A percentile compares a stretch with the other conserved stretches of the same genome.
phyloP scores from a whole-genome alignment of 2,329 filamentous ascomycete genomes.

The Epichloe gansuensis region DNA sequence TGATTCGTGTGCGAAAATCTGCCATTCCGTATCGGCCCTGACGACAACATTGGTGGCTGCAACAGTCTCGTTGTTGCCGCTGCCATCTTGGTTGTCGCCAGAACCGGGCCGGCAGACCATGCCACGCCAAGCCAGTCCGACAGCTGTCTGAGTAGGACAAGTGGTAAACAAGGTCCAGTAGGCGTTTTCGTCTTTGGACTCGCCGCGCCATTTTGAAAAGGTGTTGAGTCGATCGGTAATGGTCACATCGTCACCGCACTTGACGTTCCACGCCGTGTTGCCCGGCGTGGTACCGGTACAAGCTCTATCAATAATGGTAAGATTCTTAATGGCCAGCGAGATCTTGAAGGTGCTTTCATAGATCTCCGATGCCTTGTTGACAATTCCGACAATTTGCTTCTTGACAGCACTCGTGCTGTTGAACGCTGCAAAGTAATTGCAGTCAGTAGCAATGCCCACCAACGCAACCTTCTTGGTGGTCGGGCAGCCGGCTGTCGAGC shows the following conservation, averaged over 20 bases:
- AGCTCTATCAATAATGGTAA: constrained; percentile 61
- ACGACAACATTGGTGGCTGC: constrained; percentile 84
- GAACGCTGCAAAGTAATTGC: constrained; percentile 68
- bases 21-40: constrained; percentile 74
- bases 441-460: constrained; percentile 86
- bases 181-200: constrained; percentile 65
- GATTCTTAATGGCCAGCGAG: constrained; percentile 74
- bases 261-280: constrained; percentile 72
- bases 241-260: constrained; percentile 47
- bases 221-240: constrained; percentile 72
- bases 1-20: constrained; percentile 87
- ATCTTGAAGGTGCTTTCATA: constrained; percentile 94
- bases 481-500: constrained; percentile 72
- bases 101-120: constrained; percentile 61
- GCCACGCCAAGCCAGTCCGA: constrained; percentile 86
- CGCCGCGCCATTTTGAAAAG: constrained; percentile 81
- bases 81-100: constrained; percentile 34
- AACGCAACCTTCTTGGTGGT: constrained; percentile 82
- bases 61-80: constrained; percentile 54
- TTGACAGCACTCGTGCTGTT: constrained; percentile 47
- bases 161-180: constrained; percentile 86
- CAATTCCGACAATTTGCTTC: constrained; percentile 64
- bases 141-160: constrained; percentile 70
- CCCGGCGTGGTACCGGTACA: constrained; percentile 59
- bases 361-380: constrained; percentile 76